Evolutionary conservation across 805 yeast genomes (phyloP), one percentile per base, ranked within the genome.

Genomic region (Isabelozyma gotoi): DNA sequence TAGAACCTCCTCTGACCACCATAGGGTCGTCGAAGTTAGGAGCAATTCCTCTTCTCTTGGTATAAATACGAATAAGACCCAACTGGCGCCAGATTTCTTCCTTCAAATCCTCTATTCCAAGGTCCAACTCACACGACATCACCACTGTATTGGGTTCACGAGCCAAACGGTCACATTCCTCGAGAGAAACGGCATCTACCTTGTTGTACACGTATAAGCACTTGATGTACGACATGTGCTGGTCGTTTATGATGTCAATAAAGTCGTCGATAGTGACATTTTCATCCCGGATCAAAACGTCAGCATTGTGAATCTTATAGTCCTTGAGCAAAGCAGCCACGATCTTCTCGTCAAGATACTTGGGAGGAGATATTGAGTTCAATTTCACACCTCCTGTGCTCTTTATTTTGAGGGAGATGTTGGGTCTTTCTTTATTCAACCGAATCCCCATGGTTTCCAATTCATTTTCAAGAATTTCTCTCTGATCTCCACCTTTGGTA

Each of bases 131-230:
- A 63, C 97, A 95, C 19, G 96, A 87, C 81, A 91, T 88, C 21
- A 92, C 98, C 43, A 84, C 90, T 0, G 98, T 90, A 63, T 92
- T 83, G 35, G 97, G 97, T 57, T 84, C 87, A 51, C 96, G 78
- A 0, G 98, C 98, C 45, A 92, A 75, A 43, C 96, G 71, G 63
- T 94, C 97, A 40, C 89, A 88, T 62, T 92, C 99, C 62, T 92
- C 98, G 40, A 92, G 68, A 2, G 97, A 88, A 10, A 92, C 97
- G 0, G 97, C 92, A 62, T 92, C 99, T 38, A 92, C 81, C 76
- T 92, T 92, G 74, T 94, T 92, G 74, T 90, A 94, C 18, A 88
- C 96, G 58, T 94, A 92, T 19, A 92, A 75, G 65, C 98, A 94
- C 53, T 88, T 89, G 63, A 90, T 84, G 63, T 92, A 92, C 8